Percentiles rank a stretch among this genome's conserved stretches.
phyloP scores from a whole-genome alignment of 2,329 filamentous ascomycete species.

The Pseudophaeomoniella oleicola region DNA sequence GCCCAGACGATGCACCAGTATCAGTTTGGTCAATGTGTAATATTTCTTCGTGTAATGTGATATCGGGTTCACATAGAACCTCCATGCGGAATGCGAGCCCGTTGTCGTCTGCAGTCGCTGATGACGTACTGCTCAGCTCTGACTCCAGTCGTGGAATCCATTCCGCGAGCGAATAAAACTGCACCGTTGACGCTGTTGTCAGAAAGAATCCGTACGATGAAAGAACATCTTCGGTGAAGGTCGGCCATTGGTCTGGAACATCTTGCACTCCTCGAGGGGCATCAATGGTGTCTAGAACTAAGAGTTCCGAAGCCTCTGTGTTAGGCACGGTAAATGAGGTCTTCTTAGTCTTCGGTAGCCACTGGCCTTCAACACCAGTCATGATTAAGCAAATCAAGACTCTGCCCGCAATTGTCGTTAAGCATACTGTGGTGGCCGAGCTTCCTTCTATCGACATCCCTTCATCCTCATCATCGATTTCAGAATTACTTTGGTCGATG shows the following conservation, averaged over 20 bases:
- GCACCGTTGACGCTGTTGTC: constrained; percentile 38
- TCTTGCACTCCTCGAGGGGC: constrained; percentile 11
- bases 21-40: constrained; percentile 22
- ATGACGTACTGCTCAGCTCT: constrained; percentile 32
- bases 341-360: constrained; percentile 37
- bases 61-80: constrained; percentile 37
- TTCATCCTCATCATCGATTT: constrained; percentile 35
- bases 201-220: constrained; percentile 46
- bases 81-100: constrained; percentile 43
- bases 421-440: constrained; percentile 42
- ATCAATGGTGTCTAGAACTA: constrained; percentile 29
- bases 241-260: constrained; percentile 26
- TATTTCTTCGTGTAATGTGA: constrained; percentile 33
- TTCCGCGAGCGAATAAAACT: constrained; percentile 38
- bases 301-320: constrained; percentile 25
- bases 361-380: constrained; percentile 47
- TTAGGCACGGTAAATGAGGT: constrained; percentile 25
- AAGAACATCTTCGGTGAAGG: constrained; percentile 39
- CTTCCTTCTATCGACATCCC: constrained; percentile 33
- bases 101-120: constrained; percentile 23
- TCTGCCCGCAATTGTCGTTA: constrained; percentile 39
- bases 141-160: constrained; percentile 43
- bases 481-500: constrained; percentile 28
- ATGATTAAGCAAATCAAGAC: constrained; percentile 47
- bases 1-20: constrained; percentile 14